Conservation (phyloP, 2,329 filamentous ascomycete genomes). For the Trichophyton mentagrophytes region DNA sequence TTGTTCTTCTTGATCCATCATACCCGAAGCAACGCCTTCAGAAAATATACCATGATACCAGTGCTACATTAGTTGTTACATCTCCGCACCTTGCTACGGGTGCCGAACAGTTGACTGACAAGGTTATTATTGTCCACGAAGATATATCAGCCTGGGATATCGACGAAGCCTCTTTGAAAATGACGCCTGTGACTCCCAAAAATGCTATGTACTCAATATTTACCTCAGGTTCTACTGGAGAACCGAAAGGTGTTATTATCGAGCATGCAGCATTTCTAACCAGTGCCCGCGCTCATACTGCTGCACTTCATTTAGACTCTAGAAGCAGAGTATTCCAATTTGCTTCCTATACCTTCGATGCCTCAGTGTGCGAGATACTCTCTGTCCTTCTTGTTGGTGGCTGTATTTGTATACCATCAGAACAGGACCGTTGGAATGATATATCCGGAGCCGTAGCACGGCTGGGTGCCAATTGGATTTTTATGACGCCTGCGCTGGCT, state of each 20-base stretch:
- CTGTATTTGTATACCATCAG: slow-evolving; percentile 32
- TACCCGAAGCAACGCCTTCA: slow-evolving; percentile 7
- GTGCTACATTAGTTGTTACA: slow-evolving; percentile 8
- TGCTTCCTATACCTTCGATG: slow-evolving; percentile 76
- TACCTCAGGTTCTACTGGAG: slow-evolving; percentile 21
- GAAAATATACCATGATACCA: slow-evolving; percentile 10
- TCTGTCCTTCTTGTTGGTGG: slow-evolving; percentile 22
- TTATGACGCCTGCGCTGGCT: slow-evolving; percentile 46
- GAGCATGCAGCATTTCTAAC: slow-evolving; percentile 32
- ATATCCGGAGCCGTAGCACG: slow-evolving; percentile 33
- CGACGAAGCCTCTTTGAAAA: background rate
- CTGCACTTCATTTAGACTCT: slow-evolving; percentile 32
- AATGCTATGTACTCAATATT: slow-evolving; percentile 33
- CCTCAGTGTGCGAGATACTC: slow-evolving; percentile 80
- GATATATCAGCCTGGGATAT: background rate
- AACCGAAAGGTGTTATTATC: slow-evolving; percentile 13
- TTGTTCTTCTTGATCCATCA: slow-evolving; percentile 10
- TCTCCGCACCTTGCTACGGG: background rate
- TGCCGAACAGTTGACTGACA: background rate
- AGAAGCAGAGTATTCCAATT: slow-evolving; percentile 54
- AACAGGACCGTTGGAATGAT: slow-evolving; percentile 32
- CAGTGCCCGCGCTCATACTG: slow-evolving; percentile 33
- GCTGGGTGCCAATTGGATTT: slow-evolving; percentile 38
- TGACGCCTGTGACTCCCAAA: background rate
- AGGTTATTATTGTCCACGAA: background rate